Percentiles rank a stretch among this genome's conserved stretches.
Conservation (phyloP, 768 basidiomycete genomes). For the Flagelloscypha sp. region DNA sequence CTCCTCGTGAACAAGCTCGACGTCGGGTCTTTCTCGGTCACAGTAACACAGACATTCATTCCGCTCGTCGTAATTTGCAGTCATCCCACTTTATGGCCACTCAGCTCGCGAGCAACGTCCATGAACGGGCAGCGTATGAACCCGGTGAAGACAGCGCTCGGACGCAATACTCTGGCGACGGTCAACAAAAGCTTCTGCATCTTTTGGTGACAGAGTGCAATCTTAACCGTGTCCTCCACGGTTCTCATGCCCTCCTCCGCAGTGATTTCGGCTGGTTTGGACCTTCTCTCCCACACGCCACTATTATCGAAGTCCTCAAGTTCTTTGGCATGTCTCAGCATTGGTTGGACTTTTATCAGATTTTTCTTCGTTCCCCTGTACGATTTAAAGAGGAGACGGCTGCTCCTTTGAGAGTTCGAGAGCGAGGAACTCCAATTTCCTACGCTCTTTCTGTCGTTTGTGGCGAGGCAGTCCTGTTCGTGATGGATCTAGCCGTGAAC, state of each 20-base stretch:
- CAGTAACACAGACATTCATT: constrained; percentile 15
- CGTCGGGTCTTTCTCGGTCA: constrained; percentile 16
- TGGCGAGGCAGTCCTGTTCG: constrained; percentile 34
- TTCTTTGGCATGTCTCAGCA: constrained; percentile 31
- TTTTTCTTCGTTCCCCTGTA: constrained; percentile 25
- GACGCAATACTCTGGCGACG: constrained; percentile 13
- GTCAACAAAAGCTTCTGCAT: constrained; percentile 33
- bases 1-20: constrained; percentile 9
- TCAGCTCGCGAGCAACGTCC: constrained; percentile 12
- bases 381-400: constrained; percentile 24
- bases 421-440: constrained; percentile 35
- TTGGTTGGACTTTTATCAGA: constrained; percentile 18
- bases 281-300: constrained; percentile 27
- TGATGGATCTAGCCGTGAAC: constrained; percentile 42
- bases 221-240: constrained; percentile 28
- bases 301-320: constrained; percentile 29
- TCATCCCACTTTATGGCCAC: constrained; percentile 25
- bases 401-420: constrained; percentile 22
- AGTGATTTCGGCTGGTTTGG: constrained; percentile 35
- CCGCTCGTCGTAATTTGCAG: constrained; percentile 17
- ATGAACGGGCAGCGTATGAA: constrained; percentile 6
- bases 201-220: constrained; percentile 32
- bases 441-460: constrained; percentile 33
- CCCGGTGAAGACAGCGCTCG: constrained; percentile 15
- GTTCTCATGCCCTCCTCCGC: constrained; percentile 26